Conservation (phyloP, 441 rosid species). For the Isatis lusitanica region DNA sequence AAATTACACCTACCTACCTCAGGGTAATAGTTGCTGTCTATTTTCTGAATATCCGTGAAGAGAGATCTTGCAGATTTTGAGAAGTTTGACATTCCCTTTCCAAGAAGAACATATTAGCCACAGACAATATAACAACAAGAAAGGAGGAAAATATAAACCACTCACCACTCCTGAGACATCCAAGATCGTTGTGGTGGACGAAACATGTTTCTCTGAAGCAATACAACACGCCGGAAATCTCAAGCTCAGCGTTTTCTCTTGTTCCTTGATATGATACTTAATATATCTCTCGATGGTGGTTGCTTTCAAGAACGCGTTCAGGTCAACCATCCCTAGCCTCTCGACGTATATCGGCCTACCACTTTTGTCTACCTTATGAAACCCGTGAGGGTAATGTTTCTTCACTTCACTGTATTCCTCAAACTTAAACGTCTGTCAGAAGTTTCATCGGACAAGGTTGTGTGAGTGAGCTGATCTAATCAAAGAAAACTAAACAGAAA, state of each 20-base stretch:
- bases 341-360: constrained; percentile 92
- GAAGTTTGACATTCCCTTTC: constrained; percentile 79
- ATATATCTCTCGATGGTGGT: constrained; percentile 72
- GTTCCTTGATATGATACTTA: constrained; percentile 87
- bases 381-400: constrained; percentile 87
- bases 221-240: constrained; percentile 87
- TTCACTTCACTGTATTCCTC: constrained; percentile 84
- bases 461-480: not conserved
- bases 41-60: constrained; percentile 64
- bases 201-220: constrained; percentile 68
- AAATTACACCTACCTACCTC: constrained; percentile 76
- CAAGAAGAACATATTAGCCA: not conserved
- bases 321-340: constrained; percentile 82
- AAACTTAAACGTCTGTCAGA: constrained; percentile 67
- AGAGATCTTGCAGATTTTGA: constrained; percentile 72
- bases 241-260: constrained; percentile 74
- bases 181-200: constrained; percentile 77
- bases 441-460: constrained; percentile 2
- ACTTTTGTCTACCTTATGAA: constrained; percentile 87
- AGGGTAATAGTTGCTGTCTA: constrained; percentile 87
- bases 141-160: not conserved
- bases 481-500: not conserved
- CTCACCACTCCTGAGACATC: constrained; percentile 87
- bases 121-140: not conserved
- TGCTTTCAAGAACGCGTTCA: constrained; percentile 67